phyloP scores from a whole-genome alignment of 768 basidiomycete species.

The Auricularia sp. region DNA sequence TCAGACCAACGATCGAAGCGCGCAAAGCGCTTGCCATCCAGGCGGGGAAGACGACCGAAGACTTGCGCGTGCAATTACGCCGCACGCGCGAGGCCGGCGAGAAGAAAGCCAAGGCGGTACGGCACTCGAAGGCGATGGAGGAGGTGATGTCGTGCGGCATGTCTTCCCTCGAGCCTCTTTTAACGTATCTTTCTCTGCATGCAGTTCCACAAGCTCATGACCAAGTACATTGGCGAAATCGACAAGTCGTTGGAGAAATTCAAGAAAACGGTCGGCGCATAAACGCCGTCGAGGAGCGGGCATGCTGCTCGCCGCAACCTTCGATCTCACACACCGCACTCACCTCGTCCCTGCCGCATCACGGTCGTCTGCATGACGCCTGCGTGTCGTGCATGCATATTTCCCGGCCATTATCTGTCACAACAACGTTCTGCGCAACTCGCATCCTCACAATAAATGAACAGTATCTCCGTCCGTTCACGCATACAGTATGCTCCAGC shows the following conservation, averaged over 20 bases:
- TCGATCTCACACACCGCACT: too few species aligned
- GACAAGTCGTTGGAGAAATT: slow-evolving; percentile 50
- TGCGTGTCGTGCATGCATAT: too few species aligned
- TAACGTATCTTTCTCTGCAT: too few species aligned
- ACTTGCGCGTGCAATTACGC: slow-evolving; percentile 64
- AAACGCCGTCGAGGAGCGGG: background rate
- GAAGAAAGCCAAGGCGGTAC: slow-evolving; percentile 60
- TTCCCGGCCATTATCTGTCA: too few species aligned
- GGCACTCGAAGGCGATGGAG: slow-evolving; percentile 58
- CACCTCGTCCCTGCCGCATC: too few species aligned
- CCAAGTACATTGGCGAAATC: slow-evolving; percentile 51
- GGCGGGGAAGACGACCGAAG: slow-evolving; percentile 61
- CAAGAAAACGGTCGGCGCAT: slow-evolving; percentile 8
- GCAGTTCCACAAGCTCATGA: slow-evolving; percentile 68
- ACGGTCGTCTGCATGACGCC: too few species aligned
- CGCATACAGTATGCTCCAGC: too few species aligned
- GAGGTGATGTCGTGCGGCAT: slow-evolving; percentile 37
- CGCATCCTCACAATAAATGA: too few species aligned
- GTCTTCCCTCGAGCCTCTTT: too few species aligned
- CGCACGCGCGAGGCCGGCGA: slow-evolving; percentile 56
- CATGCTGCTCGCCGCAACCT: too few species aligned
- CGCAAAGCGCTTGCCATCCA: slow-evolving; percentile 44
- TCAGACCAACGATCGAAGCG: slow-evolving; percentile 69
- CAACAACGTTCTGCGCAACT: too few species aligned
- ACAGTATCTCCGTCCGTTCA: too few species aligned